A percentile compares a stretch with the other conserved stretches of the same genome.
Conservation (phyloP, 208 protist genomes). For the Crithidia sp. region DNA sequence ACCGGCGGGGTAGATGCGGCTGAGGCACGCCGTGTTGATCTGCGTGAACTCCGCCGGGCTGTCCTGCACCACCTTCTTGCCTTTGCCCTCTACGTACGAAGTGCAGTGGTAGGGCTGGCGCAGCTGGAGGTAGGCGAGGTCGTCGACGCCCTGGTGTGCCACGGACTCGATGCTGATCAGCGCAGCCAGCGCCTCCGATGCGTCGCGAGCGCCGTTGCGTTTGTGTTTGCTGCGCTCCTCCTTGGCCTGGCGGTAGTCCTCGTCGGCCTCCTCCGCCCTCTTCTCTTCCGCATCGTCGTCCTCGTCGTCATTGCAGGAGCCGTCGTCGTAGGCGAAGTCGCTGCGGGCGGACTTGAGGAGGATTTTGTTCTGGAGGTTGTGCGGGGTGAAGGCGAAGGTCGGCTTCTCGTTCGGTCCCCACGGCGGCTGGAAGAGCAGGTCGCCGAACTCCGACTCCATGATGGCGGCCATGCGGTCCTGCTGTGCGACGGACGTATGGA, state of each 20-base stretch:
- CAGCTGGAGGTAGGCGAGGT: constrained; percentile 52
- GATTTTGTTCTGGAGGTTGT: constrained; percentile 58
- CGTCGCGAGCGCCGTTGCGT: background rate
- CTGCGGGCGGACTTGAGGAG: constrained; percentile 47
- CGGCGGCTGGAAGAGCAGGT: constrained; percentile 50
- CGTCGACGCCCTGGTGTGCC: constrained; percentile 53
- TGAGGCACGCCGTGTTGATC: constrained; percentile 76
- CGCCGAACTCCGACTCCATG: constrained; percentile 60
- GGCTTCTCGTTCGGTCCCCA: constrained; percentile 44
- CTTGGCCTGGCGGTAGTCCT: constrained; percentile 3
- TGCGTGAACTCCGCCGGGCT: constrained; percentile 33
- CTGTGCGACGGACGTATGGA: constrained; percentile 75
- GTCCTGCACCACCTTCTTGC: constrained; percentile 40
- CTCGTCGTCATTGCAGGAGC: background rate
- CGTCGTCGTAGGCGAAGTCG: constrained; percentile 12
- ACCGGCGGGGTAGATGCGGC: constrained; percentile 92
- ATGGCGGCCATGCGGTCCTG: constrained; percentile 76
- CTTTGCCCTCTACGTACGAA: constrained; percentile 63
- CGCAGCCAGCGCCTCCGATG: constrained; percentile 41
- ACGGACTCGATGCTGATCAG: constrained; percentile 70
- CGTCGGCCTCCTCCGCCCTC: background rate
- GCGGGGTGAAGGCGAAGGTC: constrained; percentile 53
- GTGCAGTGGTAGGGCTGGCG: constrained; percentile 66
- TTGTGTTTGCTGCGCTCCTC: constrained; percentile 9
- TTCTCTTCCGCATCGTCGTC: background rate